These are phyloP conservation scores for Sarocladium oryzae DNA, from an alignment of 2,329 filamentous ascomycete species.

Conservation along the genomic window DNA sequence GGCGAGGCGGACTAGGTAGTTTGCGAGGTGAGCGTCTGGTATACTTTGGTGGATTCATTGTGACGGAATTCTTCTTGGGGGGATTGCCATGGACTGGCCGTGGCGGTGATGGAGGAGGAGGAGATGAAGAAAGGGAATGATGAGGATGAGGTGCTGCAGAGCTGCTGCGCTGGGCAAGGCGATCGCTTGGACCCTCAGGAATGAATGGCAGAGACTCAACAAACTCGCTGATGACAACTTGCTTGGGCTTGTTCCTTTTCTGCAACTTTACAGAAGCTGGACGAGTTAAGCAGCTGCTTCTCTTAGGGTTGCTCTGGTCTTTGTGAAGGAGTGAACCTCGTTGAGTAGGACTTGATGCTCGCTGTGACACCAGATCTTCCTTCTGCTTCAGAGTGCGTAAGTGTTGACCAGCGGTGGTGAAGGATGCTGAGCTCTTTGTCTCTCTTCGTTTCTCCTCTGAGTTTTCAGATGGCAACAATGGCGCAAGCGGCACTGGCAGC, in stretches of 20 bases:
- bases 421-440: neutral
- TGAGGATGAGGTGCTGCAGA: neutral
- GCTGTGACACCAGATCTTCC: neutral
- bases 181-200: slow-evolving; percentile 40
- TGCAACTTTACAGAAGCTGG: slow-evolving; percentile 44
- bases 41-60: slow-evolving; percentile 10
- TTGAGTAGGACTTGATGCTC: neutral
- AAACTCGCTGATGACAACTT: slow-evolving; percentile 26
- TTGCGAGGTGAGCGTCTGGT: slow-evolving; percentile 34
- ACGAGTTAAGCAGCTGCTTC: slow-evolving; percentile 15
- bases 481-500: slow-evolving; percentile 5
- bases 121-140: neutral
- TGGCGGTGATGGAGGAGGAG: too few species aligned
- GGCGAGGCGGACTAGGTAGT: slow-evolving; percentile 29
- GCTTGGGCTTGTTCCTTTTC: slow-evolving; percentile 25
- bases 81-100: slow-evolving; percentile 7
- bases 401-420: neutral
- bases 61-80: slow-evolving; percentile 9
- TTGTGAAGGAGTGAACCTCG: neutral
- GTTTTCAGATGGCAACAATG: neutral
- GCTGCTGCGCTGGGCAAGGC: slow-evolving; percentile 24
- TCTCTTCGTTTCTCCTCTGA: neutral
- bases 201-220: slow-evolving; percentile 40
- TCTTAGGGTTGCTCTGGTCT: slow-evolving; percentile 14
- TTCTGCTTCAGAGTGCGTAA: neutral